Percentiles rank a stretch among this genome's conserved stretches.
These are phyloP conservation scores for Liriodendron chinense DNA, from an alignment of 164 flowering plant genomes.

Conservation along the genomic window DNA sequence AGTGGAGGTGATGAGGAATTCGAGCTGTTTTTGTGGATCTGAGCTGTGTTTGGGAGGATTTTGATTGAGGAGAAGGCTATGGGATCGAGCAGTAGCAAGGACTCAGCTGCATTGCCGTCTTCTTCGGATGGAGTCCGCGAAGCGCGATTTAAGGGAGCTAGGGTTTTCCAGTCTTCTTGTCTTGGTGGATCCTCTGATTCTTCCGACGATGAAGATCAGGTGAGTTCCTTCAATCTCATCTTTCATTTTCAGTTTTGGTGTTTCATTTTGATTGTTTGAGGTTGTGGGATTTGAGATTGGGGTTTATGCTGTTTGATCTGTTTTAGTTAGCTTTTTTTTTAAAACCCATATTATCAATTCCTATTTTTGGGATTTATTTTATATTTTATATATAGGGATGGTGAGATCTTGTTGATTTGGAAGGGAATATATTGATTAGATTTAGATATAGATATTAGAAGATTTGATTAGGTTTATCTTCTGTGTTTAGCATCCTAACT, in stretches of 20 bases:
- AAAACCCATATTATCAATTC: too few relatives aligned
- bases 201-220: conserved; percentile 32
- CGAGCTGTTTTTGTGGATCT: not conserved
- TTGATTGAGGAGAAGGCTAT: not conserved
- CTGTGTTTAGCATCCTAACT: too few relatives aligned
- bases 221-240: conserved; percentile 6
- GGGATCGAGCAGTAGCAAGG: conserved; percentile 16
- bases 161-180: conserved; percentile 53
- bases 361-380: too few relatives aligned
- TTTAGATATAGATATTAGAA: too few relatives aligned
- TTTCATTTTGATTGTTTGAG: not conserved
- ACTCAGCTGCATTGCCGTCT: conserved; percentile 8
- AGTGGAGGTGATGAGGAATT: not conserved
- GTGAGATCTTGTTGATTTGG: too few relatives aligned
- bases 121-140: conserved; percentile 15
- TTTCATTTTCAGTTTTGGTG: conserved; percentile 1
- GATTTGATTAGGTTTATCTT: too few relatives aligned
- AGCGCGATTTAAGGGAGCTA: conserved; percentile 20
- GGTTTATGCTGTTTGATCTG: too few relatives aligned
- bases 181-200: conserved; percentile 47
- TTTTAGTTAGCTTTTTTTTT: too few relatives aligned
- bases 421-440: too few relatives aligned
- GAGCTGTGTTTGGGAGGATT: not conserved
- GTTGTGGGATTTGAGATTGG: not conserved
- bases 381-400: too few relatives aligned